Evolutionary conservation across 345 rosid species (phyloP).

Genomic region (Hevea brasiliensis): DNA sequence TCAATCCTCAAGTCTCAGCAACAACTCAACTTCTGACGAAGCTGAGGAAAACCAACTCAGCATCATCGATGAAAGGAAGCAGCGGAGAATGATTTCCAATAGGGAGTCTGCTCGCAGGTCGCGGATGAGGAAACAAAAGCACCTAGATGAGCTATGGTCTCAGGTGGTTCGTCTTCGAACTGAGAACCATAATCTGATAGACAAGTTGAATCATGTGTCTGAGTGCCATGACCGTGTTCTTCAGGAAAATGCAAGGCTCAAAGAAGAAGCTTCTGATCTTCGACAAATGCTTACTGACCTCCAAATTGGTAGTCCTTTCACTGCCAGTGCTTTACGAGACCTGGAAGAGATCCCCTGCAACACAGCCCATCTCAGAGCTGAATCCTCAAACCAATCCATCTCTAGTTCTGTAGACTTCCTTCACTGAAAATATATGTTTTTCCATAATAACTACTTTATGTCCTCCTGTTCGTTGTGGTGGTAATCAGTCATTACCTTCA

Average conservation of each 20-base stretch:
- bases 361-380: slow-evolving; percentile 47
- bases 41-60: slow-evolving; percentile 61
- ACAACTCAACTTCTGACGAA: slow-evolving; percentile 81
- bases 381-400: slow-evolving; percentile 36
- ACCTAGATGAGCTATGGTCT: slow-evolving; percentile 92
- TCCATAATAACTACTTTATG: slow-evolving; percentile 4
- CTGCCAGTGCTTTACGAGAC: slow-evolving; percentile 42
- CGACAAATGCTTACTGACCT: slow-evolving; percentile 62
- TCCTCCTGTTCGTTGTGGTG: slow-evolving; percentile 22
- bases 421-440: slow-evolving; percentile 31
- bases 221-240: slow-evolving; percentile 59
- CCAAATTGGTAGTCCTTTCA: slow-evolving; percentile 48
- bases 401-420: slow-evolving; percentile 45
- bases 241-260: slow-evolving; percentile 75
- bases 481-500: too few relatives aligned
- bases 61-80: slow-evolving; percentile 82
- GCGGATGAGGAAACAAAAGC: slow-evolving; percentile 92
- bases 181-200: slow-evolving; percentile 68
- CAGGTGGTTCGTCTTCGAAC: slow-evolving; percentile 71
- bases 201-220: slow-evolving; percentile 63
- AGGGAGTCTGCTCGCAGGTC: slow-evolving; percentile 97
- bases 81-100: slow-evolving; percentile 90
- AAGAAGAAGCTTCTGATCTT: slow-evolving; percentile 77
- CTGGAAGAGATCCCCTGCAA: slow-evolving; percentile 53
- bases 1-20: slow-evolving; percentile 52